Evolutionary conservation across 345 rosid genomes (phyloP), one percentile per base, ranked within the genome.

Genomic region (Melastoma malabathricum): DNA sequence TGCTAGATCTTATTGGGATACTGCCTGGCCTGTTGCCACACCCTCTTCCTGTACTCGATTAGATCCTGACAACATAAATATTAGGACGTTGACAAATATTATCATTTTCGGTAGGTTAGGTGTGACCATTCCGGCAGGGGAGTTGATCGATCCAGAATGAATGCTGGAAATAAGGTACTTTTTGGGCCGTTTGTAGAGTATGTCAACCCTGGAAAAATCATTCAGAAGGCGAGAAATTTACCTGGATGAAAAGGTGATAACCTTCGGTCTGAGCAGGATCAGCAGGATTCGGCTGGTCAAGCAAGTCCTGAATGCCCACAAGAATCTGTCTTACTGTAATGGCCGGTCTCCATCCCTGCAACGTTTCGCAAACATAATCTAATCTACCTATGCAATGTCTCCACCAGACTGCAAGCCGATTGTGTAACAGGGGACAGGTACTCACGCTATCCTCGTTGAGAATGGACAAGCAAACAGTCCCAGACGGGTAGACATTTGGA

Each of bases 241-340:
- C 95, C 95, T 86, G 95, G 53, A 83, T 80, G 64, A 86, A 82
- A 59, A 86, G 92, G 47, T 86, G 95, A 57, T 86, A 86, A 12
- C 95, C 95, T 63, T 86, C 95, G 0, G 95, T 86, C 54, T 86
- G 95, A 17, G 95, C 95, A 66, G 92, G 95, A 59, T 86, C 95
- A 8, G 84, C 73, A 16, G 88, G 84, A 62, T 86, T 86, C 52
- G 95, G 95, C 41, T 77, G 80, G 75, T 86, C 95, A 48, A 86
- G 83, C 71, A 86, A 70, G 68, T 83, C 95, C 63, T 86, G 95
- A 61, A 86, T 86, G 27, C 95, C 95, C 0, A 86, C 82, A 63
- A 86, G 92, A 71, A 86, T 86, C 70, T 86, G 95, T 75, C 78
- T 86, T 62, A 86, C 88, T 1, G 95, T 80, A 18, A 86, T 86